A percentile compares a stretch with the other conserved stretches of the same genome.
These are phyloP conservation scores for Artemisia tridentata DNA, from an alignment of 129 eudicot species.

Conservation along the genomic window DNA sequence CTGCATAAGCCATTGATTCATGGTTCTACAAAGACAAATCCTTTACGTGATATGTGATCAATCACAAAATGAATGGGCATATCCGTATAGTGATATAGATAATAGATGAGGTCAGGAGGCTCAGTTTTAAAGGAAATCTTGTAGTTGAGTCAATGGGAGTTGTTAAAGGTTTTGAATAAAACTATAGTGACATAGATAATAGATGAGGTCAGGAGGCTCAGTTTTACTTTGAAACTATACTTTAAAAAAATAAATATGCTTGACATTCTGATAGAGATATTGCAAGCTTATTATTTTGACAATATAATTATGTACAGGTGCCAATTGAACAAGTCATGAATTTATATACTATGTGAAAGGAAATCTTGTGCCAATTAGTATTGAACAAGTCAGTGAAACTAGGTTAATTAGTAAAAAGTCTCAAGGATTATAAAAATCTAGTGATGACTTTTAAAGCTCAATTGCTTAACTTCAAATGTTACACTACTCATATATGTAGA, in stretches of 20 bases:
- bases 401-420: background rate
- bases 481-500: background rate
- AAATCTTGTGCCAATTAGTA: too few species aligned
- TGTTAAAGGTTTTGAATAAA: background rate
- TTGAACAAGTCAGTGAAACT: slow-evolving; percentile 1
- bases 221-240: too few species aligned
- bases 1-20: slow-evolving; percentile 41
- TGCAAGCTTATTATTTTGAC: too few species aligned
- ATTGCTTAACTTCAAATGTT: background rate
- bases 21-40: slow-evolving; percentile 1
- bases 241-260: too few species aligned
- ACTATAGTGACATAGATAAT: too few species aligned
- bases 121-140: background rate
- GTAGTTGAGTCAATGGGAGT: background rate
- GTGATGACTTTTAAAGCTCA: background rate
- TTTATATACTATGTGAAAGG: too few species aligned
- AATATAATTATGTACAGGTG: too few species aligned
- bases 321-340: too few species aligned
- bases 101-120: background rate
- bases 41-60: background rate
- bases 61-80: background rate
- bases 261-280: too few species aligned
- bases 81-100: background rate
- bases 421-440: background rate
- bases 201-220: too few species aligned